A percentile compares a stretch with the other conserved stretches of the same genome.
phyloP scores from a whole-genome alignment of 2,329 filamentous ascomycete genomes.

The Aureobasidium uvarum region DNA sequence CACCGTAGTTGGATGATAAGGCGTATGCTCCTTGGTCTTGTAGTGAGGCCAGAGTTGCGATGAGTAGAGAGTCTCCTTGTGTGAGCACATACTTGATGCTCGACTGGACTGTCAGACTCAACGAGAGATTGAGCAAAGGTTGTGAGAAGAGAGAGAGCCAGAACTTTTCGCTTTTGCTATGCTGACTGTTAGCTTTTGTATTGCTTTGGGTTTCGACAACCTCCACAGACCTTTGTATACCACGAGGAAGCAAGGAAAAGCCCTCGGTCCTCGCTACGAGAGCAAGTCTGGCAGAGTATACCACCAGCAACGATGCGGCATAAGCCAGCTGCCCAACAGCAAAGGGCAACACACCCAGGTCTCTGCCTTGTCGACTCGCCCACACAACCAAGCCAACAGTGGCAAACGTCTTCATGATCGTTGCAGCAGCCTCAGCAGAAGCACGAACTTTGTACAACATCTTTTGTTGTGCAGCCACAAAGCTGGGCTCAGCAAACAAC shows the following conservation, averaged over 20 bases:
- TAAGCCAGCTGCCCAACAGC: slow-evolving; percentile 83
- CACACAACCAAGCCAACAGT: slow-evolving; percentile 71
- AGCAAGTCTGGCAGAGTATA: slow-evolving; percentile 66
- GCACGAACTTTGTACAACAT: slow-evolving; percentile 79
- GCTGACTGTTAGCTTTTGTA: not conserved
- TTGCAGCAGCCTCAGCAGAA: slow-evolving; percentile 77
- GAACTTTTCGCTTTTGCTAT: slow-evolving; percentile 45
- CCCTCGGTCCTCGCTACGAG: slow-evolving; percentile 55
- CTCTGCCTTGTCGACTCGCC: slow-evolving; percentile 52
- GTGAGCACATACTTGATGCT: slow-evolving; percentile 90
- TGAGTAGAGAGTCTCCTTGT: slow-evolving; percentile 87
- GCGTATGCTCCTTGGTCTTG: slow-evolving; percentile 88
- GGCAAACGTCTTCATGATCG: slow-evolving; percentile 69
- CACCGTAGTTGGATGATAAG: slow-evolving; percentile 88
- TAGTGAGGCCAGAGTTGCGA: slow-evolving; percentile 72
- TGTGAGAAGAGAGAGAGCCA: slow-evolving; percentile 63
- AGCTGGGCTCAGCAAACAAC: slow-evolving; percentile 81
- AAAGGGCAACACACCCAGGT: slow-evolving; percentile 80
- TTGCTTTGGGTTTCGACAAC: not conserved
- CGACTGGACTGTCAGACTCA: slow-evolving; percentile 84
- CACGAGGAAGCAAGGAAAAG: slow-evolving; percentile 65
- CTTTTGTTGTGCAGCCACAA: slow-evolving; percentile 80
- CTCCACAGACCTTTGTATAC: not conserved
- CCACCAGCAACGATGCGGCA: slow-evolving; percentile 62
- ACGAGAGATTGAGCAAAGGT: slow-evolving; percentile 68